These are phyloP conservation scores for Stagonosporopsis rhizophila DNA, from an alignment of 2,329 filamentous ascomycete genomes.

Conservation along the genomic window DNA sequence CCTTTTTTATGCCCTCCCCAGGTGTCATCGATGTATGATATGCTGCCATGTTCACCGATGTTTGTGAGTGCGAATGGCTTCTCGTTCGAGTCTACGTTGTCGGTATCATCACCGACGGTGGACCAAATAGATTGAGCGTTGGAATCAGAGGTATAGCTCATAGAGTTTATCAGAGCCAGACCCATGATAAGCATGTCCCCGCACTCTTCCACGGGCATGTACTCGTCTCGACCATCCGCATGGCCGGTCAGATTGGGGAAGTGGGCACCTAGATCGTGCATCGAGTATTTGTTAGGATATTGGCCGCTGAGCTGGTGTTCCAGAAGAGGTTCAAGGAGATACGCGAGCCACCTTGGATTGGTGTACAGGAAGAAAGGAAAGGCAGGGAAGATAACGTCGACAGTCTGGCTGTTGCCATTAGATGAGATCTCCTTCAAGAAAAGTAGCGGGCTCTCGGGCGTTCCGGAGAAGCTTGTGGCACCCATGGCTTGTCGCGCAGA, in stretches of 20 bases:
- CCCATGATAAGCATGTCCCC: conserved; percentile 87
- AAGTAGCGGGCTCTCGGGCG: conserved; percentile 72
- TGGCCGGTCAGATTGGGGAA: conserved; percentile 82
- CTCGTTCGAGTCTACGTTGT: conserved; percentile 33
- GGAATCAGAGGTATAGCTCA: conserved; percentile 67
- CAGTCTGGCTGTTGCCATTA: conserved; percentile 84
- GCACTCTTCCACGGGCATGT: conserved; percentile 79
- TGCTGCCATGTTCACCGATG: conserved; percentile 58
- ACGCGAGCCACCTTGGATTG: conserved; percentile 80
- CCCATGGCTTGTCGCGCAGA: conserved; percentile 82
- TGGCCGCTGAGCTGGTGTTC: conserved; percentile 84
- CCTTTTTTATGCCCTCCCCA: conserved; percentile 66
- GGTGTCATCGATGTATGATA: conserved; percentile 66
- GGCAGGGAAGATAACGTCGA: conserved; percentile 86
- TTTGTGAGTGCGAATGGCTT: conserved; percentile 58
- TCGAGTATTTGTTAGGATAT: conserved; percentile 82
- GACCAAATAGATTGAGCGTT: conserved; percentile 67
- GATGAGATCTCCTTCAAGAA: conserved; percentile 89
- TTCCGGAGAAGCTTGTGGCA: conserved; percentile 76
- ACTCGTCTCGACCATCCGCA: conserved; percentile 72
- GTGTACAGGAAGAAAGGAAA: conserved; percentile 89
- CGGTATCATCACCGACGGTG: conserved; percentile 46
- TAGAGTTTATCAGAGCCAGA: conserved; percentile 75
- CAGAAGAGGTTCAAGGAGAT: conserved; percentile 78
- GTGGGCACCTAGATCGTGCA: conserved; percentile 76